Evolutionary conservation across 805 yeast species (phyloP), one percentile per base, ranked within the genome.

Genomic region (Candida pseudofarinosa): DNA sequence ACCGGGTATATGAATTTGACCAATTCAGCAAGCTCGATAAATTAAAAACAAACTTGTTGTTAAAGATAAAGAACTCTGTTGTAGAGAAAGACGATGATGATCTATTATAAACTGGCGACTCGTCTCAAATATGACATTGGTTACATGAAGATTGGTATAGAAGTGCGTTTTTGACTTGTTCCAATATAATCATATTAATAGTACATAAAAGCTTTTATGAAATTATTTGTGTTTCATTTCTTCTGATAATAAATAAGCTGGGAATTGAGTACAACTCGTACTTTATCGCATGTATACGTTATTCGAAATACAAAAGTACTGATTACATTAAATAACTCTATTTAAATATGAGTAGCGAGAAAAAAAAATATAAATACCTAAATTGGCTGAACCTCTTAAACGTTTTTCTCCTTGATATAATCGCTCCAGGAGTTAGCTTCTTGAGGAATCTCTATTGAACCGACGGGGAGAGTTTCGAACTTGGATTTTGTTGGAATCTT

Each of bases 341-440:
- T 19, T 35, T 35, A 35, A 10, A n/a, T 16, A n/a, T 16, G 7
- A 35, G 16, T 35, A 35, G 6, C 17, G 19, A 18, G 3, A 14
- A 3, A 32, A n/a, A 14, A 19, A 37, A 19, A 26, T 3, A 4
- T 3, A 6, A n/a, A 15, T 8, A 26, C 8, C 15, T 17, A 28
- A 5, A 3, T 38, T 15, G 14, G 18, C n/a, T n/a, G 33, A n/a
- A 7, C 4, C 4, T 7, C 6, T 56, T 67, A 79, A 20, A 88
- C 90, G 41, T 95, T 93, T 74, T 88, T 90, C 41, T 95, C 96
- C 45, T 95, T 96, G 59, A 93, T 80, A 59, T 85, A 93, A 64
- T 91, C 97, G 70, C 96, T 88, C 99, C 99, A 93, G 68, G 97
- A 80, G 60, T 74, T 76, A 41, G 89, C 98, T 71, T 93, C 98